These are phyloP conservation scores for Blastobotrys terrestris DNA, from an alignment of 805 yeast genomes.

Conservation along the genomic window DNA sequence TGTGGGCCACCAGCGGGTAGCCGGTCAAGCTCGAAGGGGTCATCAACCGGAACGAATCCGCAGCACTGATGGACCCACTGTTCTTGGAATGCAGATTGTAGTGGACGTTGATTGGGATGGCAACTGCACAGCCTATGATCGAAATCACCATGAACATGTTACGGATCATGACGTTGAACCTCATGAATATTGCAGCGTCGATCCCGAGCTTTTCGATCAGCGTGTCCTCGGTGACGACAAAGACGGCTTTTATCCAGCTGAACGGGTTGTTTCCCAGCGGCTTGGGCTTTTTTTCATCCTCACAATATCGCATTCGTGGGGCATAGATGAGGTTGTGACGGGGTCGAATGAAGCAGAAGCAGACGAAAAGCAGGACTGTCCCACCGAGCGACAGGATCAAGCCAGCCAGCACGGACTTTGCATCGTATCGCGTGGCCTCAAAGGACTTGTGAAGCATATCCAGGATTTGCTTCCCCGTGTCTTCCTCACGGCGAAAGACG, in stretches of 20 bases:
- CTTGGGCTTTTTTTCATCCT: conserved; percentile 13
- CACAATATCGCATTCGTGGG: conserved; percentile 22
- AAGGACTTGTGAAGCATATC: conserved; percentile 4
- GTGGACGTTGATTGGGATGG: conserved; percentile 33
- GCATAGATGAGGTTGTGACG: conserved; percentile 29
- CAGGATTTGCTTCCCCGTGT: background rate
- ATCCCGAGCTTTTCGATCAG: conserved; percentile 28
- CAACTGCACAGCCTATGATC: conserved; percentile 28
- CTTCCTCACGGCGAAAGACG: background rate
- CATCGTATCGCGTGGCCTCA: conserved; percentile 22
- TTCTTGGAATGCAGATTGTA: conserved; percentile 23
- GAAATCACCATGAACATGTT: conserved; percentile 28
- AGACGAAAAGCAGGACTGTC: conserved; percentile 20
- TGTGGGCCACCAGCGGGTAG: conserved; percentile 30
- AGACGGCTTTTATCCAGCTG: conserved; percentile 24
- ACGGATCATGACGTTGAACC: conserved; percentile 29
- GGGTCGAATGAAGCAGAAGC: conserved; percentile 29
- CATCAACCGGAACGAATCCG: conserved; percentile 31
- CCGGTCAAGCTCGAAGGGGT: conserved; percentile 32
- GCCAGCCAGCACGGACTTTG: conserved; percentile 33
- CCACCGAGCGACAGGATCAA: conserved; percentile 32
- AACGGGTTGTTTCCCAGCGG: conserved; percentile 16
- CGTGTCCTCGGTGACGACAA: conserved; percentile 20
- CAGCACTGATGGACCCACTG: conserved; percentile 15
- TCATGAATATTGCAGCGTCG: conserved; percentile 31